Conservation (phyloP, 192 early-diverging fungal species). For the Coemansia pectinata region DNA sequence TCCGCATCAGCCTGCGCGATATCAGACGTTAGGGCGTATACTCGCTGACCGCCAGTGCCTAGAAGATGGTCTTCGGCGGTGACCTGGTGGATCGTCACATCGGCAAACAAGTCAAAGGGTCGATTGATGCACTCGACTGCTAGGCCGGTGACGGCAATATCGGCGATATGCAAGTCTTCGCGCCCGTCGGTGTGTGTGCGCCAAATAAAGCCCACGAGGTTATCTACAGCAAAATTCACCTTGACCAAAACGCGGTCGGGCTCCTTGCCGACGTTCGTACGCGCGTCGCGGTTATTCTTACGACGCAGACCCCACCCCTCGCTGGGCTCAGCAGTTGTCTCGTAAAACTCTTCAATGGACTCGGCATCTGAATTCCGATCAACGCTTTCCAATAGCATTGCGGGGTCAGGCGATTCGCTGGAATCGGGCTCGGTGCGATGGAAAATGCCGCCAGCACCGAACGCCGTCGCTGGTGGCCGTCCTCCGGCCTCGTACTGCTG, state of each 20-base stretch:
- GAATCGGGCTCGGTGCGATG: not conserved
- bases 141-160: conserved; percentile 66
- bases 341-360: conserved; percentile 51
- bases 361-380: conserved; percentile 10
- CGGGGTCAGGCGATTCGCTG: conserved; percentile 6
- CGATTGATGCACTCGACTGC: conserved; percentile 68
- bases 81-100: conserved; percentile 76
- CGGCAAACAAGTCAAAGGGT: conserved; percentile 64
- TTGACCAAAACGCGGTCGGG: conserved; percentile 41
- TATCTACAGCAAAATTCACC: conserved; percentile 53
- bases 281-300: conserved; percentile 22
- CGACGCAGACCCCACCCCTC: conserved; percentile 28
- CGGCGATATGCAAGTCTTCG: conserved; percentile 48
- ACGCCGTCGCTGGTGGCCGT: conserved; percentile 22
- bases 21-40: conserved; percentile 51
- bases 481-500: conserved; percentile 45
- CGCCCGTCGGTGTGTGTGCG: conserved; percentile 47
- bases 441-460: conserved; percentile 45
- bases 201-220: conserved; percentile 53
- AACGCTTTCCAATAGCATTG: not conserved
- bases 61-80: conserved; percentile 69
- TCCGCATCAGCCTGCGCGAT: conserved; percentile 52
- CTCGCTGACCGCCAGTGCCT: conserved; percentile 13
- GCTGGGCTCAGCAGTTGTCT: conserved; percentile 24
- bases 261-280: conserved; percentile 38